Evolutionary conservation across 1,284 basidiomycete genomes (phyloP).

Genomic region (Marasmius oreades): DNA sequence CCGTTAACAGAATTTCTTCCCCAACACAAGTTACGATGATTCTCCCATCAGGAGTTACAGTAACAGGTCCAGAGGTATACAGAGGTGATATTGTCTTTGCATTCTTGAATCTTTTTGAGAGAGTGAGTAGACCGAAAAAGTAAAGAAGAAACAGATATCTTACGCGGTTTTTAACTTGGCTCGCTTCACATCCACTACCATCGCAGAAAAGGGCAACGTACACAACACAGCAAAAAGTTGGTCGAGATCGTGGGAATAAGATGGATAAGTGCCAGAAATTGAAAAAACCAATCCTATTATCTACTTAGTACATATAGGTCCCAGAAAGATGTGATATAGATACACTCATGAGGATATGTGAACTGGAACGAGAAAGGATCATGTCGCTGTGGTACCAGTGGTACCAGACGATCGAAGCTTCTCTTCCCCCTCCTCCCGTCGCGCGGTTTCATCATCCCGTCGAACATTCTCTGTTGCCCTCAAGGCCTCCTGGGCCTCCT

Average conservation of each 20-base stretch:
- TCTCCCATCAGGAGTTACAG: slow-evolving; percentile 76
- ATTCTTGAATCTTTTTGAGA: slow-evolving; percentile 65
- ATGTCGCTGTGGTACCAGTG: no score
- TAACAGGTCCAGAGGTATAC: slow-evolving; percentile 86
- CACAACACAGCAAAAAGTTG: no score
- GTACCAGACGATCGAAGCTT: no score
- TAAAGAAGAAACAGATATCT: slow-evolving; percentile 22
- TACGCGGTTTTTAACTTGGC: slow-evolving; percentile 63
- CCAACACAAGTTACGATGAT: slow-evolving; percentile 84
- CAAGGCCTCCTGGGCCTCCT: slow-evolving; percentile 36
- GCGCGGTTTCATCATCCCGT: not conserved
- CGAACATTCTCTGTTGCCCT: not conserved
- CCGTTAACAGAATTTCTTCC: slow-evolving; percentile 83
- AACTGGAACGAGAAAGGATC: not conserved
- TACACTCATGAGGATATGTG: not conserved
- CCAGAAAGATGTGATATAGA: not conserved
- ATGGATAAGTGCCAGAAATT: not conserved
- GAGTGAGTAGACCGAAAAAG: slow-evolving; percentile 5
- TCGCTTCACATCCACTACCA: slow-evolving; percentile 27
- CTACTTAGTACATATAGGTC: not conserved
- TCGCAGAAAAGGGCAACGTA: slow-evolving; percentile 17
- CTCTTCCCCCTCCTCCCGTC: not conserved
- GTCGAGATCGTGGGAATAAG: no score
- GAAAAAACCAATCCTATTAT: not conserved
- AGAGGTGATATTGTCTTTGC: slow-evolving; percentile 69